Evolutionary conservation across 192 early-diverging fungal species (phyloP), one percentile per base, ranked within the genome.

Genomic region (Gonapodya sp.): DNA sequence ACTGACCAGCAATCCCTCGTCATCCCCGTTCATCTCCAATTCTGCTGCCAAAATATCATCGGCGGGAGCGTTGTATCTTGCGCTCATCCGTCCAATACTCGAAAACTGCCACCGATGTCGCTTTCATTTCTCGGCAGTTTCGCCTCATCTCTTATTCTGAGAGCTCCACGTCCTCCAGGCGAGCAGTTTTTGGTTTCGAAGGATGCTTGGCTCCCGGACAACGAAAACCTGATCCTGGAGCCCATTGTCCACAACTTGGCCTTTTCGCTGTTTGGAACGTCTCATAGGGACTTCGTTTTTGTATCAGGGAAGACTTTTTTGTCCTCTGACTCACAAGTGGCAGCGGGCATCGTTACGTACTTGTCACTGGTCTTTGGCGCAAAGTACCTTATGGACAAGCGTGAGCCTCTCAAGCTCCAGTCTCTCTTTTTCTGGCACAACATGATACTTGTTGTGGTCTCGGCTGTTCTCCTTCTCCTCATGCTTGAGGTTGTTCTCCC

Each of bases 341-440:
- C 84, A 77, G 78, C 84, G 36, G 86, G 84, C 77, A 85, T 87
- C 81, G 84, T 78, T 18, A 79, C 85, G 0, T 95, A 95, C 83
- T 87, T 94, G 35, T 86, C 90, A n/a, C 83, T 92, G 80, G 92
- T 95, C 88, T 94, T 94, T 86, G 93, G 94, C 77, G 92, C 91
- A 36, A 92, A 92, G 79, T 84, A 84, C 82, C 79, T 93, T 81
- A 94, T 95, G 93, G 86, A 82, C 82, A 87, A 87, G 81, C 83
- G 86, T 79, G 88, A 91, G 79, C 88, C 91, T 31, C 88, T 94
- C 84, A 91, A 92, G 86, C 88, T 93, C 64, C 88, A 92, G 78
- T 77, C 86, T 77, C 82, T 91, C 34, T 94, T 95, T 80, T 92
- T 94, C 85, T 34, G 94, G 79, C 95, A 96, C 86, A 96, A 96